Evolutionary conservation across 2,329 filamentous ascomycete species (phyloP), one percentile per base, ranked within the genome.

Genomic region (Atkinsonella texensis): DNA sequence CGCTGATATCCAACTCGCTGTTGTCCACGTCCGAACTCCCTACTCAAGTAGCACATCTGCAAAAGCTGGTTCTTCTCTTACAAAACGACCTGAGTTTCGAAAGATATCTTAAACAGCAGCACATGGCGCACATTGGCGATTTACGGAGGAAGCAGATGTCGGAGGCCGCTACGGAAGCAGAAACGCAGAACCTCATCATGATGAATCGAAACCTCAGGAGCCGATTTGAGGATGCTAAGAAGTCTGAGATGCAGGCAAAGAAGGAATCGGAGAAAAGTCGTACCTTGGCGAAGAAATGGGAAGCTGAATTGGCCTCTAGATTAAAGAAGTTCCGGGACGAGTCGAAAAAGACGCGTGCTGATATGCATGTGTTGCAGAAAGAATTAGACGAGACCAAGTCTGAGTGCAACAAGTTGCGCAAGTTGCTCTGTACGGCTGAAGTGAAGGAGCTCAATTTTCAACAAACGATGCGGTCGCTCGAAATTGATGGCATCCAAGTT

Each of bases 41-140:
- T 54, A 62, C 68, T 15, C 69, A 75, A 52, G 60, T 75, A 31
- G 69, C 76, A 1, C 79, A 81, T 56, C 69, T 93, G 3, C 82
- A 88, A 57, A 78, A 84, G 42, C 84, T 89, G 59, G 78, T 89
- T n/a, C 77, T 89, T 50, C 70, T 90, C 2, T 67, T 93, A 11
- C 81, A 84, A 44, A 93, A 90, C 55, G 87, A 93, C 59, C 72
- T 93, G 43, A 87, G 85, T 57, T 93, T 91, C 60, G 88, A 93
- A 64, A 77, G 85, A 28, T 91, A 89, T 65, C 76, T 91, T 60
- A 91, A 90, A 63, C 81, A 89, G 56, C 87, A 93, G 60, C 87
- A 91, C 63, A 79, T 90, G 57, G 79, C 83, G 2, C 86, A 91
- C 53, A 90, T 93, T 62, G 86, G 86, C 1, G 85, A 88, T 60